Conservation (phyloP, 2,329 filamentous ascomycete species). For the Samsoniella hepiali region DNA sequence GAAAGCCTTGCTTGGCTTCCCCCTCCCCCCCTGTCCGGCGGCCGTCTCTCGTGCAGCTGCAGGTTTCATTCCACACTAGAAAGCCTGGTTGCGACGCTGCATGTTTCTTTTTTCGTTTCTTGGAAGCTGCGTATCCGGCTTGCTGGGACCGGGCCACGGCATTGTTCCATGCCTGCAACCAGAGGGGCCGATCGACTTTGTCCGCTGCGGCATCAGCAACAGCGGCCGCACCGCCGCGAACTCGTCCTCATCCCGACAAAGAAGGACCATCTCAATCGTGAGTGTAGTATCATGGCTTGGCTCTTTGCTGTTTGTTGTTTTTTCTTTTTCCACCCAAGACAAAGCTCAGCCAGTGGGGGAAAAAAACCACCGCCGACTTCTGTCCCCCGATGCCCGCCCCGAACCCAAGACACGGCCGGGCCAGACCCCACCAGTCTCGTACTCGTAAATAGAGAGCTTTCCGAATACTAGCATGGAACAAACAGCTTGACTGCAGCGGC, state of each 20-base stretch:
- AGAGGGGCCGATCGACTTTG: no score
- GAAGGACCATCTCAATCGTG: neutral
- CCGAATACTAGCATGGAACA: no score
- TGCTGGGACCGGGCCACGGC: neutral
- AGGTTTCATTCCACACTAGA: neutral
- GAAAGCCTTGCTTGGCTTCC: neutral
- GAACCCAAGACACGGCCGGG: neutral
- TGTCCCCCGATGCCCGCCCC: neutral
- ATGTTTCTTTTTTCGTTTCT: neutral
- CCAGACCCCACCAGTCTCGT: neutral
- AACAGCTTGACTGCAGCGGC: no score
- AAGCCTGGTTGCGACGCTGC: neutral
- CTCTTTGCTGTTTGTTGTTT: no score
- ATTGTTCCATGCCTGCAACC: neutral
- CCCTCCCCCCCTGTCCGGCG: no score
- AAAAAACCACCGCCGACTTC: no score
- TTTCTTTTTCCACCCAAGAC: no score
- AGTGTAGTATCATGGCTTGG: neutral
- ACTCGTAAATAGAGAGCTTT: neutral
- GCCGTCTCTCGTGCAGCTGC: neutral
- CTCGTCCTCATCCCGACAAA: neutral
- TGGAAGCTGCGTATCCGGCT: conserved; percentile 19
- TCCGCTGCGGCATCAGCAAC: no score
- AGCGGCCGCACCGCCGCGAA: no score
- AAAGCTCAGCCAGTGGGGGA: no score